Evolutionary conservation across 176 grass and related monocot species (phyloP), one percentile per base, ranked within the genome.

Genomic region (Bolboschoenus planiculmis): DNA sequence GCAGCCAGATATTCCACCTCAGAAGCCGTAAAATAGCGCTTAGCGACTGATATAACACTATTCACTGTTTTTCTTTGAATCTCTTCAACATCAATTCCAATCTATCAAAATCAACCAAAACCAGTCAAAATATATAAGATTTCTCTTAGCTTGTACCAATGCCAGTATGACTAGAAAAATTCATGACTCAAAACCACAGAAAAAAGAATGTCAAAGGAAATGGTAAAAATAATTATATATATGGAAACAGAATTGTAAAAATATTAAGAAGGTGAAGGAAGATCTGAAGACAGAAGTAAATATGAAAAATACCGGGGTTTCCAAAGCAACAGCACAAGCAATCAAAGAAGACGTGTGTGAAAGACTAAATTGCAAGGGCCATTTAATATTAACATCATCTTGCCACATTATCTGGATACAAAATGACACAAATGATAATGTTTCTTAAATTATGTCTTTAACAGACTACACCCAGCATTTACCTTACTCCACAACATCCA

Each of bases 51-150:
- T 13, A 88, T 81, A 66, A 93, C 88, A 84, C 62, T 90, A 83
- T 85, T 91, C 11, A 77, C 63, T 55, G 91, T 89, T 83, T 94
- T 95, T n/a, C 96, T 85, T 83, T 84, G 84, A 86, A 90, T 95
- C 66, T 93, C 92, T 90, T 99, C 92, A 84, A 95, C 79, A 64
- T 95, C 96, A 87, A 95, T 91, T 83, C 96, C 96, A 89, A 99
- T 90, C 92, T 99, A 75, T 48, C 16, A 74, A 85, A 78, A 59
- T 18, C 72, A 53, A 51, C 16, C 6, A 73, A 64, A 73, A 73
- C 9, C 8, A 72, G 27, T 33, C 10, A 48, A 27, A 76, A 76
- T 6, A 51, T 77, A 47, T 46, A 46, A 31, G 13, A 77, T 77
- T 14, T 72, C 44, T 77, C 44, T 77, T 53, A 77, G 27, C 44